Evolutionary conservation across 1,284 basidiomycete genomes (phyloP), one percentile per base, ranked within the genome.

Genomic region (Sanghuangporus weigelae): DNA sequence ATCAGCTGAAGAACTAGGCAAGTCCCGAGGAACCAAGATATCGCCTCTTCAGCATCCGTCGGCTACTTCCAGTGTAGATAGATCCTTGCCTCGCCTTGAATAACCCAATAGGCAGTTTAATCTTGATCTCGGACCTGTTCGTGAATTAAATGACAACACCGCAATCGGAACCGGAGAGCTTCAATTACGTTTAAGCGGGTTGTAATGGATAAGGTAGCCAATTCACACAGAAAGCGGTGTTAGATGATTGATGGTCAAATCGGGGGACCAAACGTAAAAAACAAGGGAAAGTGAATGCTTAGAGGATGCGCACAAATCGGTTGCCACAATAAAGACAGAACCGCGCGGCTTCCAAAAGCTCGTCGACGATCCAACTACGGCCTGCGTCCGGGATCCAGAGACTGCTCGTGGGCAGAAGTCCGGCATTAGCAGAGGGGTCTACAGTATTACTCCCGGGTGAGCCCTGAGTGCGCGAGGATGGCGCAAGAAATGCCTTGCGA

Each of bases 311-410:
- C 58, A 89, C 83, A 70, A 90, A 90, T 65, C 76, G 78, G 73
- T 87, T 87, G 21, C 82, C 84, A 71, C 89, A 91, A 71, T 85
- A 87, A 56, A 88, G 75, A 75, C 86, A 90, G 51, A 82, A 78
- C 64, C 80, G 77, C 5, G 84, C 83, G 1, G 86, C 86, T 68
- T 86, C 81, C 58, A 90, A 75, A 2, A 89, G 75, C 63, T 85
- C 85, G 66, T 81, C 79, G 6, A 86, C 84, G 31, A 89, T 71
- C 86, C 86, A 87, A 60, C 84, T 83, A 51, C 75, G 76, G 19
- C 80, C 82, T 16, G 78, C 75, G n/a, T 69, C 64, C 8, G 82
- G 81, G 6, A 84, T 71, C 74, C 76, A 77, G 54, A 67, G 74
- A 21, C 71, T 68, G 42, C 70, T 71, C 57, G 71, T 68, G 40